Evolutionary conservation across 208 protist species (phyloP).

Genomic region (Crithidia sp.): DNA sequence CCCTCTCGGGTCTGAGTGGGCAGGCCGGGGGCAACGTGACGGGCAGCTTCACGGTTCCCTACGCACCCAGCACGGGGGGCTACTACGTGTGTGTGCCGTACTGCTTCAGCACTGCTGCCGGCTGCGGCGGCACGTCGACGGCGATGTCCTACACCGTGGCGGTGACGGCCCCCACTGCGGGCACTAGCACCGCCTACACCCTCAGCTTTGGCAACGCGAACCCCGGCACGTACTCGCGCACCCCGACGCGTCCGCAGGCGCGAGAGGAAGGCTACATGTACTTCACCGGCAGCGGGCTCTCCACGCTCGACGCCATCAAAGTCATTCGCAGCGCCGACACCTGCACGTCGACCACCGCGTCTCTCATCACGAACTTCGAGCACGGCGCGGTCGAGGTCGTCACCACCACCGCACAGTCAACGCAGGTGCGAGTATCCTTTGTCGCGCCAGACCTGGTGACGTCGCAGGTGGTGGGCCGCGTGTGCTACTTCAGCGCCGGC

Average conservation of each 20-base stretch:
- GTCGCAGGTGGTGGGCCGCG: slow-evolving; percentile 49
- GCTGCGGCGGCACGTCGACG: slow-evolving; percentile 36
- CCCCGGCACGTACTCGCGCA: slow-evolving; percentile 63
- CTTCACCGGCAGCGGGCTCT: slow-evolving; percentile 65
- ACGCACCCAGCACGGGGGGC: slow-evolving; percentile 41
- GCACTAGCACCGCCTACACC: neutral
- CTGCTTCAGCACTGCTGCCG: slow-evolving; percentile 43
- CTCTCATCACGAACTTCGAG: slow-evolving; percentile 66
- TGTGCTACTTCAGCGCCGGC: slow-evolving; percentile 74
- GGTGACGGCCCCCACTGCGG: slow-evolving; percentile 11
- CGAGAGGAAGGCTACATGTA: slow-evolving; percentile 59
- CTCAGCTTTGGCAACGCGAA: slow-evolving; percentile 60
- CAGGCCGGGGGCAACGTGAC: slow-evolving; percentile 33
- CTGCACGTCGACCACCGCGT: slow-evolving; percentile 63
- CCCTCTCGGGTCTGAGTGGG: slow-evolving; percentile 38
- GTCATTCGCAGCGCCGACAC: slow-evolving; percentile 49
- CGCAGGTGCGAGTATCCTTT: slow-evolving; percentile 50
- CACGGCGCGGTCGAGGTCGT: slow-evolving; percentile 42
- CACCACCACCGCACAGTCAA: neutral
- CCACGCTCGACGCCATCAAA: slow-evolving; percentile 53
- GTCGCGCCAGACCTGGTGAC: slow-evolving; percentile 66
- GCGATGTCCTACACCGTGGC: slow-evolving; percentile 77
- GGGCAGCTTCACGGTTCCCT: slow-evolving; percentile 72
- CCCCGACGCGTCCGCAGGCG: slow-evolving; percentile 69
- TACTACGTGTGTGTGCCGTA: slow-evolving; percentile 90